A percentile compares a stretch with the other conserved stretches of the same genome.
These are phyloP conservation scores for Kodamaea alishanica DNA, from an alignment of 1,139 yeast genomes.

Conservation along the genomic window DNA sequence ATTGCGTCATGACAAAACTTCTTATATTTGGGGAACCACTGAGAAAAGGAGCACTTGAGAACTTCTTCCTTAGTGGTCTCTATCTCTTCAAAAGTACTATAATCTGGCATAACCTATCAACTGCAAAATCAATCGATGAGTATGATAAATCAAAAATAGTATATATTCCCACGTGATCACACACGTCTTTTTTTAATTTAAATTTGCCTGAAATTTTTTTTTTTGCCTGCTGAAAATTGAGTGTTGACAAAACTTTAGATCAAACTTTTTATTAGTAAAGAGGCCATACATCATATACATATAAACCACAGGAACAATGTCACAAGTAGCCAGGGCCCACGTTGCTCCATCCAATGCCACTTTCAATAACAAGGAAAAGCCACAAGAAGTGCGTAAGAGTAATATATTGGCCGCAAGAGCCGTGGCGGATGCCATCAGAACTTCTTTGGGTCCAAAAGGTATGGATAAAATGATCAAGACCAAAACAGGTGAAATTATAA, in stretches of 20 bases:
- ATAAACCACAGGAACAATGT: slow-evolving; percentile 9
- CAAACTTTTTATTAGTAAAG: neutral
- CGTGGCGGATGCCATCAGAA: slow-evolving; percentile 96
- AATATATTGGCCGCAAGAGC: slow-evolving; percentile 96
- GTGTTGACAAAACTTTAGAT: neutral
- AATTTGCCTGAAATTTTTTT: neutral
- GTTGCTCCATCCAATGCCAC: slow-evolving; percentile 75
- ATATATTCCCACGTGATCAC: neutral
- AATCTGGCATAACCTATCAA: slow-evolving; percentile 3
- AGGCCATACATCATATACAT: neutral
- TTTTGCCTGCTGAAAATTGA: neutral
- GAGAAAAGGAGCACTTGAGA: slow-evolving; percentile 63
- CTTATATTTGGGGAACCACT: slow-evolving; percentile 64
- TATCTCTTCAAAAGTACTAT: slow-evolving; percentile 31
- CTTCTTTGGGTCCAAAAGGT: slow-evolving; percentile 97
- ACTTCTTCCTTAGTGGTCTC: slow-evolving; percentile 49
- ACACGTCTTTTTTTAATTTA: neutral
- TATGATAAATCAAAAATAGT: neutral
- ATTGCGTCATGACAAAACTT: slow-evolving; percentile 49
- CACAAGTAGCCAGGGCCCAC: slow-evolving; percentile 20
- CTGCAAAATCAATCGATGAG: slow-evolving; percentile 1
- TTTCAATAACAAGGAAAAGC: slow-evolving; percentile 92
- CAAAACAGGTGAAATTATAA: slow-evolving; percentile 85
- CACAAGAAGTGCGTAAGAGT: slow-evolving; percentile 91
- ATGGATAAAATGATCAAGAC: slow-evolving; percentile 99